phyloP scores from a whole-genome alignment of 2,329 filamentous ascomycete species.

The Verticillium longisporum region DNA sequence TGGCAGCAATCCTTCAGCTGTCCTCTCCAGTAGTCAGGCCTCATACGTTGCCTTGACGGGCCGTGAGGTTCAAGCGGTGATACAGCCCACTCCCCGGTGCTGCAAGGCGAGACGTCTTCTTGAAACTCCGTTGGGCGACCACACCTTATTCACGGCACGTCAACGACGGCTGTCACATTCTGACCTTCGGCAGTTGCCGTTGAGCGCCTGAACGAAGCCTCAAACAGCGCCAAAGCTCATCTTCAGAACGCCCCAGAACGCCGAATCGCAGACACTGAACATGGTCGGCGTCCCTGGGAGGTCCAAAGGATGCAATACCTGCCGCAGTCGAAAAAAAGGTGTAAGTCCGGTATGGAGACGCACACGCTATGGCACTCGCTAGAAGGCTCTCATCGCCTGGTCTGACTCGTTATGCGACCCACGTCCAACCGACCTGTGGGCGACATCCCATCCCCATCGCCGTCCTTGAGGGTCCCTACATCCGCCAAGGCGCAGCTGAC shows the following conservation, averaged over 20 bases:
- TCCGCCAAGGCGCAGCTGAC: neutral
- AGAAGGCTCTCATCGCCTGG: neutral
- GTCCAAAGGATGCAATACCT: slow-evolving; percentile 14
- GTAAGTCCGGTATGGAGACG: slow-evolving; percentile 5
- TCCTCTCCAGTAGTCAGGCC: neutral
- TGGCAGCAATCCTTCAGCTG: neutral
- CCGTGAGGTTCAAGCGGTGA: neutral
- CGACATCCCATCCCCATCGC: neutral
- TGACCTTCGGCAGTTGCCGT: neutral
- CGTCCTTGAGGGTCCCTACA: neutral
- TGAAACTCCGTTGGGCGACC: neutral
- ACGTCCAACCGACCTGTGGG: neutral
- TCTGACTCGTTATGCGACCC: neutral
- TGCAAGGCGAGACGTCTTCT: neutral
- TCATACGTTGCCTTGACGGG: neutral
- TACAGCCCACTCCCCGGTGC: neutral
- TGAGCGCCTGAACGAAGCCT: neutral
- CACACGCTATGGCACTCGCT: neutral
- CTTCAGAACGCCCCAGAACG: neutral
- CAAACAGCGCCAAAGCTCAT: neutral
- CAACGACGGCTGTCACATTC: neutral
- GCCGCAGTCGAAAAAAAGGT: slow-evolving; percentile 13
- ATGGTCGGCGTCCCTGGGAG: slow-evolving; percentile 14
- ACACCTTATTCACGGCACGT: neutral
- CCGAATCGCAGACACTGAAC: neutral